phyloP scores from a whole-genome alignment of 2,329 filamentous ascomycete genomes.

The Scytalidium sp. region DNA sequence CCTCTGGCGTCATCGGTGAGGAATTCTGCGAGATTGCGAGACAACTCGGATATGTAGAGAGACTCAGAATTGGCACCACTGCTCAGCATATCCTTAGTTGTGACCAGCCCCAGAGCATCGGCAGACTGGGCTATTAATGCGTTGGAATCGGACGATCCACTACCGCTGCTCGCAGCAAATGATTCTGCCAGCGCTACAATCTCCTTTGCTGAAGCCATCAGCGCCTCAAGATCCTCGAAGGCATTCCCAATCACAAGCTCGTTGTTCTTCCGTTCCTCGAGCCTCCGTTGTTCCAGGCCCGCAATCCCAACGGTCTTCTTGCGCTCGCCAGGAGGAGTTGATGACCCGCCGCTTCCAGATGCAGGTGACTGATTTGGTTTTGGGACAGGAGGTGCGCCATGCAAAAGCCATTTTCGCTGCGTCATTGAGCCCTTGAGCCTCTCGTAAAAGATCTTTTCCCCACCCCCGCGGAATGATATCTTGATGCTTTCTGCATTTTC shows the following conservation, averaged over 20 bases:
- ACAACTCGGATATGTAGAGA: conserved; percentile 84
- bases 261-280: conserved; percentile 87
- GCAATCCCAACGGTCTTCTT: conserved; percentile 81
- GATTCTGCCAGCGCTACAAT: conserved; percentile 90
- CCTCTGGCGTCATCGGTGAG: conserved; percentile 81
- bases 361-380: conserved; percentile 44
- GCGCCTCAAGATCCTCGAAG: conserved; percentile 91
- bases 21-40: conserved; percentile 83
- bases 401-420: conserved; percentile 93
- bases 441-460: conserved; percentile 87
- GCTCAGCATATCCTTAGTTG: conserved; percentile 89
- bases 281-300: conserved; percentile 80
- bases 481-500: conserved; percentile 77
- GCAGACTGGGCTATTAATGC: conserved; percentile 77
- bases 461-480: conserved; percentile 84
- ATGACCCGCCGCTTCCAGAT: conserved; percentile 34
- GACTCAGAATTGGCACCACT: conserved; percentile 72
- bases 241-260: conserved; percentile 89
- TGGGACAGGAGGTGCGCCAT: conserved; percentile 84
- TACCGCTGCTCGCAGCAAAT: conserved; percentile 62
- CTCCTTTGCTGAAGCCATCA: conserved; percentile 97
- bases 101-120: conserved; percentile 81
- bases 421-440: conserved; percentile 82
- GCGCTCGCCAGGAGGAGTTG: conserved; percentile 29
- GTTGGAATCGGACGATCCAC: conserved; percentile 66